A percentile compares a stretch with the other conserved stretches of the same genome.
Evolutionary conservation across 2,329 filamentous ascomycete genomes (phyloP).

Genomic region (Ophiocordyceps sinensis): DNA sequence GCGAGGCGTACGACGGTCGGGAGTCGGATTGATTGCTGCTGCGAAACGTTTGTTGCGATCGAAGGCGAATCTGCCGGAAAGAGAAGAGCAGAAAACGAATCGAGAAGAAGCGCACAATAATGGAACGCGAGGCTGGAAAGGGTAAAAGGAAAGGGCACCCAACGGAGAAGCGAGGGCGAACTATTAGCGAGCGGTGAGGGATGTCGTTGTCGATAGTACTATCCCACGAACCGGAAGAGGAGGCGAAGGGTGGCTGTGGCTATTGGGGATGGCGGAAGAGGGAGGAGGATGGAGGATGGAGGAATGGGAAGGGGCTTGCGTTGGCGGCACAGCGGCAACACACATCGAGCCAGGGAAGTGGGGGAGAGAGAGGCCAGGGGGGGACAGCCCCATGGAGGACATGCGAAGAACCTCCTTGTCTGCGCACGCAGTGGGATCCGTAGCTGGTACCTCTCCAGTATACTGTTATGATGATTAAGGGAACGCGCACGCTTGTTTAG

Average conservation of each 20-base stretch:
- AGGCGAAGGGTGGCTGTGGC: neutral
- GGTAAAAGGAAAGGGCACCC: neutral
- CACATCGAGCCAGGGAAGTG: too few species aligned
- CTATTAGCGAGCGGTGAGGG: neutral
- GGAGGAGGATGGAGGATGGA: neutral
- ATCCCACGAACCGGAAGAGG: neutral
- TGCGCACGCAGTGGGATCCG: too few species aligned
- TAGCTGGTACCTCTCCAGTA: too few species aligned
- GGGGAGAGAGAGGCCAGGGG: too few species aligned
- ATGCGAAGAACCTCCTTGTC: too few species aligned
- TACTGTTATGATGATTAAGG: too few species aligned
- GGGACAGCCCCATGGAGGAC: too few species aligned
- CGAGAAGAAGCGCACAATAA: neutral
- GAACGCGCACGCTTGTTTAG: too few species aligned
- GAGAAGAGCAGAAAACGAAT: neutral
- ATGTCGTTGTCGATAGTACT: neutral
- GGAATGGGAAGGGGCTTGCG: neutral
- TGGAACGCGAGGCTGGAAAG: too few species aligned
- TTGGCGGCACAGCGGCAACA: neutral
- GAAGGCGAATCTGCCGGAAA: neutral
- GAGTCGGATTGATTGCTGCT: neutral
- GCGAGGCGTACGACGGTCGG: neutral
- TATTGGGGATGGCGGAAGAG: neutral
- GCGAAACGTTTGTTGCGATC: neutral
- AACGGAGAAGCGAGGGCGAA: neutral